Base-by-base conservation (phyloP, 306 rosid genomes). In the Begonia loranthoides region DNA sequence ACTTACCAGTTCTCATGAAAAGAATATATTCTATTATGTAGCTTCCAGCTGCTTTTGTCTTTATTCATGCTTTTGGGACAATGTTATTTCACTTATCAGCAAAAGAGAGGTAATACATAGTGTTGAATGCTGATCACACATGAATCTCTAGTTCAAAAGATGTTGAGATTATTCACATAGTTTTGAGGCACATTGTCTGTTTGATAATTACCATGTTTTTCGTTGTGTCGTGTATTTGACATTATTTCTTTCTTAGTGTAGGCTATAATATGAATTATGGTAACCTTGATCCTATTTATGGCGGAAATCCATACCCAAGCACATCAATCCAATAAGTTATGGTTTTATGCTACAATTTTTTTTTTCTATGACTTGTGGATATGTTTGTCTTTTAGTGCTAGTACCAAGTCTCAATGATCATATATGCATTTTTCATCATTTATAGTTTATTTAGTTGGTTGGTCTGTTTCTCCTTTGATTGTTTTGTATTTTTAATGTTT, bases 211-310 rank as follows among this genome's bases (percentile, higher is more conserved):
- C 36, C 2, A 1, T 28, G 36, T 28, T 28, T 28, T 28, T 28
- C 8, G 36, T 28, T 28, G 9, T 28, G 36, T 28, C 5, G 36
- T 28, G 36, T 4, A 19, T 19, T 36, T 51, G 57, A 24, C 24
- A 50, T 61, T 59, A 66, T 41, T 59, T 73, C 41, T 61, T 12
- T 66, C 59, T 56, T 76, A 82, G 66, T 71, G 74, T 61, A 65
- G 94, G 88, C 39, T 86, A 92, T 72, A 77, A 71, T 66, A 60
- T 76, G 60, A 92, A 69, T 70, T 92, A 86, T 73, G 88, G 94
- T 34, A 79, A 76, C 67, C 84, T 82, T 47, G 96, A 86, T 65
- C 78, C 80, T 66, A 88, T 79, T 46, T 86, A 83, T 75, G 76
- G 79, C 9, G 99, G 88, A 69, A 87, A 81, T 75, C 79, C 82